A percentile compares a stretch with the other conserved stretches of the same genome.
Evolutionary conservation across 495 filamentous ascomycete genomes (phyloP).

Genomic region (Neurospora hispaniola): DNA sequence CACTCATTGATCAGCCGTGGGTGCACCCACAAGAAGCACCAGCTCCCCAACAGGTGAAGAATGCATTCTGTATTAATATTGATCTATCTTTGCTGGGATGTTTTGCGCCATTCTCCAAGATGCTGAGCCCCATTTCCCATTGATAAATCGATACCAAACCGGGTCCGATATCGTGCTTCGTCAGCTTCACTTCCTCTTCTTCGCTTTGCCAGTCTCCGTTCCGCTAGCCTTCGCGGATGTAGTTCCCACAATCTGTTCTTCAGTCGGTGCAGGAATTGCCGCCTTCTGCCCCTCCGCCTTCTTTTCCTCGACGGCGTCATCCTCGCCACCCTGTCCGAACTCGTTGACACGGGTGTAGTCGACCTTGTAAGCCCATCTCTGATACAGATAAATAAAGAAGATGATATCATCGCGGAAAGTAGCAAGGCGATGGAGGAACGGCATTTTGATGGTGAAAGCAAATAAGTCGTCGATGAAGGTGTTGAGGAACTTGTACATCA

Average conservation of each 20-base stretch:
- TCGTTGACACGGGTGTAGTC: constrained; percentile 93
- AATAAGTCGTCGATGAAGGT: constrained; percentile 64
- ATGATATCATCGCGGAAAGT: constrained; percentile 93
- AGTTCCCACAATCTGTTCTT: constrained; percentile 10
- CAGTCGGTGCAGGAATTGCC: neutral
- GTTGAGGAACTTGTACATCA: constrained; percentile 95
- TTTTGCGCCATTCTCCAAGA: neutral
- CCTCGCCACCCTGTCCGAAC: constrained; percentile 92
- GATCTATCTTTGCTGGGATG: neutral
- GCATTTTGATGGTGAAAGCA: constrained; percentile 99
- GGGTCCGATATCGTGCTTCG: neutral
- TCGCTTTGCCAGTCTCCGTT: constrained; percentile 31
- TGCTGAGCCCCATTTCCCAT: neutral
- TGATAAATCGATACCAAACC: neutral
- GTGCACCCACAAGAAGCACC: neutral
- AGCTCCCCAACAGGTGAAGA: neutral
- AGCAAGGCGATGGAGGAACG: constrained; percentile 84
- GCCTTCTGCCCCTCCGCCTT: constrained; percentile 19
- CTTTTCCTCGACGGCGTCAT: constrained; percentile 52
- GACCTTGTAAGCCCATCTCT: constrained; percentile 83
- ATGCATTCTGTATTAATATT: neutral
- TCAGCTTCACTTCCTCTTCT: constrained; percentile 35
- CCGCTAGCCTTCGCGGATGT: constrained; percentile 30
- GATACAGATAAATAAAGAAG: constrained; percentile 98
- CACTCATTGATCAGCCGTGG: neutral